Evolutionary conservation across 1,284 basidiomycete genomes (phyloP).

Genomic region (Agaricales sp.): DNA sequence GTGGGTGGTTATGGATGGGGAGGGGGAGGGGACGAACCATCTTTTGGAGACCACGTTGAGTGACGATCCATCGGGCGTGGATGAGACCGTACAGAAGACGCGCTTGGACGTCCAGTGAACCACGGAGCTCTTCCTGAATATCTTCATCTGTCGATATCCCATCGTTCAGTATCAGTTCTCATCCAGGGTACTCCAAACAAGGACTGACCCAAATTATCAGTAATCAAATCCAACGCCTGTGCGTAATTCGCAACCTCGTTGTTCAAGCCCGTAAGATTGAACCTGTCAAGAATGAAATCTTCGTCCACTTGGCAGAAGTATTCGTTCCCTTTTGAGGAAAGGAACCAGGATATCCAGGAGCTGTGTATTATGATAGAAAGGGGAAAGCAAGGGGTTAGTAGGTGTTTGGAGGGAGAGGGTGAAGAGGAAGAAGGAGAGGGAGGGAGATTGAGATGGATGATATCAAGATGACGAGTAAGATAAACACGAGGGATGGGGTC

Average conservation of each 20-base stretch:
- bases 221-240: slow-evolving; percentile 92
- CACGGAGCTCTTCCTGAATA: slow-evolving; percentile 67
- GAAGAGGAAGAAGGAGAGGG: too few relatives aligned
- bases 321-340: slow-evolving; percentile 94
- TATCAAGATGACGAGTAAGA: neutral
- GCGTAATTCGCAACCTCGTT: slow-evolving; percentile 93
- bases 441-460: neutral
- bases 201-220: slow-evolving; percentile 78
- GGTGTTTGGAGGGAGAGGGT: neutral
- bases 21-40: slow-evolving; percentile 66
- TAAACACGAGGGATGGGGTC: neutral
- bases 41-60: slow-evolving; percentile 84
- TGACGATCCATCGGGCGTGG: slow-evolving; percentile 95
- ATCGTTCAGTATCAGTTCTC: too few relatives aligned
- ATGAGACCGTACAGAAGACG: slow-evolving; percentile 91
- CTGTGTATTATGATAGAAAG: neutral
- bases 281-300: slow-evolving; percentile 96
- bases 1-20: neutral
- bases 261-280: slow-evolving; percentile 96
- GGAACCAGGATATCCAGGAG: slow-evolving; percentile 97
- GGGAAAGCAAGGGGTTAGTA: slow-evolving; percentile 8
- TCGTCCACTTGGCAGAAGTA: slow-evolving; percentile 99
- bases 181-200: slow-evolving; percentile 2
- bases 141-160: slow-evolving; percentile 67
- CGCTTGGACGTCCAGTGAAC: slow-evolving; percentile 85